Evolutionary conservation across 2,329 filamentous ascomycete species (phyloP), one percentile per base, ranked within the genome.

Genomic region (Pestalotiopsis fici): DNA sequence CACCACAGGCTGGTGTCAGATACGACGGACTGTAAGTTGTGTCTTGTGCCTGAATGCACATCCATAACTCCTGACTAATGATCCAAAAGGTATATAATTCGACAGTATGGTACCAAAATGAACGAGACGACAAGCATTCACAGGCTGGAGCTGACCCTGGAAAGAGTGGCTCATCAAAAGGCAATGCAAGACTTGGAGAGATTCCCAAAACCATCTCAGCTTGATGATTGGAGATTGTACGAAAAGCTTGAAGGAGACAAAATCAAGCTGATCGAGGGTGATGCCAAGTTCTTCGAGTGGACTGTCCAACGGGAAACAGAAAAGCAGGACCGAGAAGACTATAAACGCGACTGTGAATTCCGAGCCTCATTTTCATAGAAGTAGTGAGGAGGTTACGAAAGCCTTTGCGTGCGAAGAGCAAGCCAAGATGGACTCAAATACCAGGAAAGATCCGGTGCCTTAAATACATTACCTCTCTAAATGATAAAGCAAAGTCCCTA

Each of bases 171-270:
- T 0, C 78, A 76, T 12, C 85, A 87, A 70, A 77, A 66, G 1
- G 70, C 82, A 2, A 76, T 87, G 68, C 74, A 81, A 7, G 77
- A 83, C 5, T 70, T 88, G 9, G 69, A 74, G n/a, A 66, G 71
- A n/a, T 78, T 87, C 13, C 87, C 87, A 0, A 79, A 74, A 12
- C 86, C 87, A 2, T 87, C 86, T 2, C 84, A 89, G 72, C 70
- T 87, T 5, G 87, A 89, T 68, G 86, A 89, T 67, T 89, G 85
- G 86, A 67, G 77, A 2, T 71, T 87, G 9, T 88, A 84, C 73
- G 79, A 85, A 70, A 83, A 81, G 69, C 73, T 81, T 35, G 80
- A 86, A 73, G 80, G 77, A 12, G 81, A 82, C 63, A 78, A 79
- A 73, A 78, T 83, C 64, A 79, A 78, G 66, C 71, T 79, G 61